Base-by-base conservation (phyloP, 805 yeast species). In the Pichia manshurica region DNA sequence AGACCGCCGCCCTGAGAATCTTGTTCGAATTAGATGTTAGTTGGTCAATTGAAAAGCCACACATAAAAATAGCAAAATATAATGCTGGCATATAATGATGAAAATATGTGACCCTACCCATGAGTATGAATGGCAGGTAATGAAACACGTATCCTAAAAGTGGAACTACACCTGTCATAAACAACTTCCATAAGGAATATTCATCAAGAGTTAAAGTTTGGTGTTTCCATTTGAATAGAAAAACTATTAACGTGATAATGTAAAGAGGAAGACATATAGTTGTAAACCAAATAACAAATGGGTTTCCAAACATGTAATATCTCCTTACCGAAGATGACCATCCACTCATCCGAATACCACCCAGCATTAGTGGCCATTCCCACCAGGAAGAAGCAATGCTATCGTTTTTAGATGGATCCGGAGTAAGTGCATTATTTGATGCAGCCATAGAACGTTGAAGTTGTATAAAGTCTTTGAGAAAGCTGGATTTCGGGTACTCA, bases 41-140 rank as follows among this genome's bases (percentile, higher is more conserved):
- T 34, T 68, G 65, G 53, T 82, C 87, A 38, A 80, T 61, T 47
- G 74, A 65, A 61, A 78, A 81, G 5, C 76, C 75, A 43, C 74
- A 62, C 35, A 78, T 77, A 46, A 80, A 64, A 65, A 82, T 69
- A 44, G 88, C 87, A 64, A 86, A 86, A 66, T 86, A 86, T 54
- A 86, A 70, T 0, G 93, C 90, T 42, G 95, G 95, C 60, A 84
- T 71, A 64, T 86, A 86, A 68, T 86, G 95, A 64, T 86, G 95
- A 39, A 84, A 87, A 58, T 86, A 86, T 0, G 91, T 84, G 55
- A 86, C 93, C 73, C 95, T 78, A 15, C 88, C 84, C 95, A 86
- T 86, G 44, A 86, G 70, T 29, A 79, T 76, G 56, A 86, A 86
- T 28, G 95, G 91, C 61, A 77, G 63, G 64, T 71, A 85, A 63